Conservation (phyloP, 768 basidiomycete species). For the Tremella yokohamensis region DNA sequence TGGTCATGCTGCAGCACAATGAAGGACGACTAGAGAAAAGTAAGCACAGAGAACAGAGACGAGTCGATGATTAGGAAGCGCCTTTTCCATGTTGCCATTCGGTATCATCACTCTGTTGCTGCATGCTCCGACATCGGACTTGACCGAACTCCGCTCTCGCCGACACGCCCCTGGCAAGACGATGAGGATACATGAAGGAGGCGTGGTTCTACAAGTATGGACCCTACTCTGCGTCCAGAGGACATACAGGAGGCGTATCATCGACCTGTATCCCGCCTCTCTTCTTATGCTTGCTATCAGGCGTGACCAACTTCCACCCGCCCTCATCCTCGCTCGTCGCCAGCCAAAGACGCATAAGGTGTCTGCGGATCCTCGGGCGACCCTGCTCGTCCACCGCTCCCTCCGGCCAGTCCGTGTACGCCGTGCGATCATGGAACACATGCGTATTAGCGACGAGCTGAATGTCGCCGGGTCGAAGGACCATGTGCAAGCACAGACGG, state of each 20-base stretch:
- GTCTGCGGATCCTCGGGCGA: conserved; percentile 22
- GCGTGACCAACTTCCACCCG: conserved; percentile 47
- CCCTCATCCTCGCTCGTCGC: conserved; percentile 44
- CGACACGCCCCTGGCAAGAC: too few species aligned
- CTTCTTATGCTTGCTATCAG: conserved; percentile 37
- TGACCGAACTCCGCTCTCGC: too few species aligned
- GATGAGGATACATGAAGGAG: too few species aligned
- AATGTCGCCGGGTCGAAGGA: conserved; percentile 47
- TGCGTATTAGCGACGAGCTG: conserved; percentile 47
- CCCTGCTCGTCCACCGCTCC: conserved; percentile 25
- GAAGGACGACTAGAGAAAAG: too few species aligned
- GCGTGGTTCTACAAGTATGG: background rate
- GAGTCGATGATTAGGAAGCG: too few species aligned
- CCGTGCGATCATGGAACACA: conserved; percentile 47
- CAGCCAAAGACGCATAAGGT: conserved; percentile 49
- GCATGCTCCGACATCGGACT: too few species aligned
- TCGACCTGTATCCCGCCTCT: conserved; percentile 50
- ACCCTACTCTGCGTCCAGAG: conserved; percentile 16
- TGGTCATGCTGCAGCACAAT: background rate
- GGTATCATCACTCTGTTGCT: too few species aligned
- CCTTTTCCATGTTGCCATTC: too few species aligned
- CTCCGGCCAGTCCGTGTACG: conserved; percentile 45
- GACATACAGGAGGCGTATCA: conserved; percentile 13
- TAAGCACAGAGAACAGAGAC: too few species aligned
- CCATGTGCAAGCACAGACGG: conserved; percentile 46